Conservation (phyloP, 768 basidiomycete species). For the Postia placenta region DNA sequence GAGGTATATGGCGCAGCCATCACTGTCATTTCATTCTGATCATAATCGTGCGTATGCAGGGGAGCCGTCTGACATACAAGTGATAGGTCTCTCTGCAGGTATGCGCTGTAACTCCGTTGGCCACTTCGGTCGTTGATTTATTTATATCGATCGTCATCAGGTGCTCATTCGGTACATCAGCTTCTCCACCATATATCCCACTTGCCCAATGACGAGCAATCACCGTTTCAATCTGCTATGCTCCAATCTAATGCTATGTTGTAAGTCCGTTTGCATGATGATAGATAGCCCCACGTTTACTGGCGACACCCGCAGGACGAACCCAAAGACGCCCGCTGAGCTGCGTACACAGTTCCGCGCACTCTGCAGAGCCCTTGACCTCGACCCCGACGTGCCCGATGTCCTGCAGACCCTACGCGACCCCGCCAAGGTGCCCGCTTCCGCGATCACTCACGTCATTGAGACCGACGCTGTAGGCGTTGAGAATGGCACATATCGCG, state of each 20-base stretch:
- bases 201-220: constrained; percentile 45
- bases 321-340: constrained; percentile 57
- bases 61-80: constrained; percentile 50
- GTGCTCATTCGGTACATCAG: constrained; percentile 73
- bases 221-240: constrained; percentile 62
- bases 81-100: constrained; percentile 69
- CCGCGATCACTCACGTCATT: constrained; percentile 49
- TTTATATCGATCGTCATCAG: too few relatives aligned
- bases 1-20: too few relatives aligned
- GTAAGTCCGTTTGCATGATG: too few relatives aligned
- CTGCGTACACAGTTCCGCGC: constrained; percentile 58
- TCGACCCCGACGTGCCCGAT: constrained; percentile 48
- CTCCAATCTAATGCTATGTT: constrained; percentile 74
- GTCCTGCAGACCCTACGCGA: constrained; percentile 46
- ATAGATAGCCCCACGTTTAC: neutral
- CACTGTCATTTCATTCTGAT: too few relatives aligned
- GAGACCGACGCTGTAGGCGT: constrained; percentile 48
- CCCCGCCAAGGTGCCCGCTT: constrained; percentile 39
- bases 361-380: constrained; percentile 46
- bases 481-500: constrained; percentile 61
- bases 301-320: constrained; percentile 14
- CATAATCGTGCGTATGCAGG: constrained; percentile 31
- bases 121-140: neutral
- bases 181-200: constrained; percentile 63
- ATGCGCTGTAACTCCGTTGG: neutral